Conservation (phyloP, 1,284 basidiomycete genomes). For the Vanrija humicola region DNA sequence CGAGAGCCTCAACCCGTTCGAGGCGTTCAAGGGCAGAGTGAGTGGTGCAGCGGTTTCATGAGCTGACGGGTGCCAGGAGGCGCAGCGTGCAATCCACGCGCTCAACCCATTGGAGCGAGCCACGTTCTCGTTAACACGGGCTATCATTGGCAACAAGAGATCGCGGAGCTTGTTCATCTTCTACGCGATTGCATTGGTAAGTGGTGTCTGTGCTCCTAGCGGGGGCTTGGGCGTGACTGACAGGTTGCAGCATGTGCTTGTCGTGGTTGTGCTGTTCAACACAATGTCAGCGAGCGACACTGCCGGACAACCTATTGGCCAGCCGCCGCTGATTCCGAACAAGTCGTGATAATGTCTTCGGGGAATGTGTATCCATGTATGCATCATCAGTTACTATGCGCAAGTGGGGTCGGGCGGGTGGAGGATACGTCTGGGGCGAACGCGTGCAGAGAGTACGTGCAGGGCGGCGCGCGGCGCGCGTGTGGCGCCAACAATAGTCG, state of each 20-base stretch:
- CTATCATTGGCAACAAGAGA: conserved; percentile 81
- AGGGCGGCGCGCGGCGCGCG: too few species aligned
- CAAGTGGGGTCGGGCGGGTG: too few species aligned
- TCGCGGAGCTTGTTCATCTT: conserved; percentile 56
- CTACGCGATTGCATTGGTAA: conserved; percentile 25
- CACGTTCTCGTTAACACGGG: conserved; percentile 76
- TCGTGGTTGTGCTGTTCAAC: conserved; percentile 44
- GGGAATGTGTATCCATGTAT: not conserved
- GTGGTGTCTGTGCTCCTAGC: too few species aligned
- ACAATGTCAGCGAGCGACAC: conserved; percentile 43
- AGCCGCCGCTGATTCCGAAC: not conserved
- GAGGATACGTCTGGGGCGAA: too few species aligned
- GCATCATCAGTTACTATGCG: not conserved
- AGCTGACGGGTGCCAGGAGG: conserved; percentile 61
- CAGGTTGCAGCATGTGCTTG: conserved; percentile 34
- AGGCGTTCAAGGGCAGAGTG: conserved; percentile 89
- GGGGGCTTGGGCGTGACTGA: not conserved
- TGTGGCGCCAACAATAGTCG: too few species aligned
- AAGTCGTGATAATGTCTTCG: too few species aligned
- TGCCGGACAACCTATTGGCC: conserved; percentile 2
- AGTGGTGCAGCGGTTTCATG: conserved; percentile 43
- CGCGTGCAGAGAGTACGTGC: too few species aligned
- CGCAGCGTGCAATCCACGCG: conserved; percentile 77
- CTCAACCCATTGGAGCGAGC: conserved; percentile 88
- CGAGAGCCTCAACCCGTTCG: conserved; percentile 95